Base-by-base conservation (phyloP, 257 asterid species). In the Fraxinus quadrangulata region DNA sequence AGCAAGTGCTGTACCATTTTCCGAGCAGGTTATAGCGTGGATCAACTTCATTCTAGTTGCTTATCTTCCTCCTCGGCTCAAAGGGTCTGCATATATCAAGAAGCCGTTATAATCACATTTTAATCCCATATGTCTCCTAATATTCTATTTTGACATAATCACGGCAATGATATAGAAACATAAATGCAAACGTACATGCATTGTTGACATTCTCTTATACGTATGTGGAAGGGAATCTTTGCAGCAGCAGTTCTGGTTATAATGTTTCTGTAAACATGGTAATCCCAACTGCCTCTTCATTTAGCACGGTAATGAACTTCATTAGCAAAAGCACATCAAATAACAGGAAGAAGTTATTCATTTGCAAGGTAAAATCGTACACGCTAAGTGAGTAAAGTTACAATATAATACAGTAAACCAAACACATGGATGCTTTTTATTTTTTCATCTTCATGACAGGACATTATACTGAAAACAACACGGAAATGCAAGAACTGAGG, bases 401-500 rank as follows among this genome's bases (percentile, higher is more conserved):
- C 26, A n/a, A 17, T 14, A 51, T 17, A 13, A 42, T 47, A 47
- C n/a, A 1, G n/a, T n/a, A 7, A 56, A 56, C 2, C 28, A 19
- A n/a, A n/a, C 66, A 17, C 26, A n/a, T 5, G 4, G 26, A 56
- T 56, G 11, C 66, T 56, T 11, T 42, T 42, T 42, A 5, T 5
- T 1, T n/a, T 56, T 56, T 56, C 4, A n/a, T 36, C 68, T 19
- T 10, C 34, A 37, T 13, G 21, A 28, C 45, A 2, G 12, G 24
- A 76, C 56, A 80, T 49, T 30, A 70, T 56, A 59, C 21, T 12
- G 47, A 33, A 33, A 71, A 67, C 2, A 66, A 9, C 11, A 34
- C 0, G 11, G 47, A 77, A 61, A 61, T 9, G 33, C 21, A 47
- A 71, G 70, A 56, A 76, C 67, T n/a, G 49, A 73, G 70, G 71